Conservation (phyloP, 148 eudicot species). For the Suaeda aralocaspica region DNA sequence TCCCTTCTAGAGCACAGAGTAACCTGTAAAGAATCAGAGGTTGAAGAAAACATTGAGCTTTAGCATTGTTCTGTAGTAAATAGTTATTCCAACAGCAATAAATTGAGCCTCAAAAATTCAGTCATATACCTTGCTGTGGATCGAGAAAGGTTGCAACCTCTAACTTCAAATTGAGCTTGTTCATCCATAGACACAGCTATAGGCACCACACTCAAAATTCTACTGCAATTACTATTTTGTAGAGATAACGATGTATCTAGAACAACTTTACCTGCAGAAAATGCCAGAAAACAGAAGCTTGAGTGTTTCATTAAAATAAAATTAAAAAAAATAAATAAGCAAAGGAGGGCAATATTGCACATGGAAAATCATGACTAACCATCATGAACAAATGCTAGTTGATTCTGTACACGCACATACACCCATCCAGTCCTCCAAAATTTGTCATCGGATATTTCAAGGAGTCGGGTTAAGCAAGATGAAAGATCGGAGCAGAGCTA, state of each 20-base stretch:
- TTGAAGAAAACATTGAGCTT: background rate
- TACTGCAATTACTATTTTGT: slow-evolving; percentile 32
- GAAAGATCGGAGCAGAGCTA: slow-evolving; percentile 59
- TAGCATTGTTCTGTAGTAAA: slow-evolving; percentile 1
- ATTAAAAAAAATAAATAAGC: background rate
- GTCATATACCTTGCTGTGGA: slow-evolving; percentile 49
- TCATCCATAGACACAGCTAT: slow-evolving; percentile 69
- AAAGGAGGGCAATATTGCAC: background rate
- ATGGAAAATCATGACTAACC: slow-evolving; percentile 38
- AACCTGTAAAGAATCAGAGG: slow-evolving; percentile 37
- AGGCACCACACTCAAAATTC: slow-evolving; percentile 58
- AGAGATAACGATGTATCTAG: slow-evolving; percentile 47
- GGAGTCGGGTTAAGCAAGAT: slow-evolving; percentile 56
- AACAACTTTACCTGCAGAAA: slow-evolving; percentile 60
- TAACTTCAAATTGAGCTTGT: slow-evolving; percentile 51
- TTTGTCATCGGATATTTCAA: slow-evolving; percentile 45
- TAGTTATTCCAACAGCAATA: background rate
- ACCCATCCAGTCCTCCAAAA: slow-evolving; percentile 92
- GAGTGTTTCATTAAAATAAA: background rate
- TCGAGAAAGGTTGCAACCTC: slow-evolving; percentile 55
- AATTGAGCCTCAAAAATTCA: too few species aligned
- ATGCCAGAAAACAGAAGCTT: slow-evolving; percentile 8
- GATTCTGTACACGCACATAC: slow-evolving; percentile 58
- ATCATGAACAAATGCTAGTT: slow-evolving; percentile 53
- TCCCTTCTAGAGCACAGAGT: slow-evolving; percentile 79